Base-by-base conservation (phyloP, 2,329 filamentous ascomycete genomes). In the Mycocentrospora acerina region DNA sequence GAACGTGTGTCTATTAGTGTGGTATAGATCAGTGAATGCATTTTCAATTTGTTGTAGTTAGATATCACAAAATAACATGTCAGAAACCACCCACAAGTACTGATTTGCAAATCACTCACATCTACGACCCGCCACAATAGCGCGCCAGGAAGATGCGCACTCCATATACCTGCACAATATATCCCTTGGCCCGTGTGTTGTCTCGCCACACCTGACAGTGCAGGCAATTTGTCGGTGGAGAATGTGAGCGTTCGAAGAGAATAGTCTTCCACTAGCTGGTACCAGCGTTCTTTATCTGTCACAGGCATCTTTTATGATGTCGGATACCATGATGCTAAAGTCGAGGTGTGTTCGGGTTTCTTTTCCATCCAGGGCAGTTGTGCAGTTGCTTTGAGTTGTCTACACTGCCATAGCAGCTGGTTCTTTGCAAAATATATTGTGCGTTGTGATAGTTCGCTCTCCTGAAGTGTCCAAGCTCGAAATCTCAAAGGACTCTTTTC, bases 401-500 rank as follows among this genome's bases (percentile, higher is more conserved):
- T 5, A 15, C 13, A 16, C 11, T 28, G 14, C 37, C 37, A 40
- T 3, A 40, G 17, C 3, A 40, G 17, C 15, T 40, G 37, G 6
- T 12, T 9, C 3, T 35, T 17, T 2, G 14, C 32, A 6, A 40
- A 40, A 12, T 22, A 18, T 4, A 40, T 27, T 2, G 32, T 19
- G 2, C 37, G 2, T 3, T 11, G n/a, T 1, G 37, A 40, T 1
- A 40, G 15, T n/a, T 35, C 37, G 6, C 8, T 24, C 16, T 40
- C 37, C 19, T 40, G 37, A 12, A 40, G n/a, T 3, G 19, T 16
- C 37, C 37, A 40, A 16, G 37, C 37, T 24, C 37, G 27, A 18
- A 8, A 12, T n/a, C 37, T 14, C n/a, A 40, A 24, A 3, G 37
- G 37, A 12, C 17, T 40, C 5, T 10, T 30, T 8, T 3, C 26